Evolutionary conservation across 495 filamentous ascomycete species (phyloP).

Genomic region (Penicillium maclennaniae): DNA sequence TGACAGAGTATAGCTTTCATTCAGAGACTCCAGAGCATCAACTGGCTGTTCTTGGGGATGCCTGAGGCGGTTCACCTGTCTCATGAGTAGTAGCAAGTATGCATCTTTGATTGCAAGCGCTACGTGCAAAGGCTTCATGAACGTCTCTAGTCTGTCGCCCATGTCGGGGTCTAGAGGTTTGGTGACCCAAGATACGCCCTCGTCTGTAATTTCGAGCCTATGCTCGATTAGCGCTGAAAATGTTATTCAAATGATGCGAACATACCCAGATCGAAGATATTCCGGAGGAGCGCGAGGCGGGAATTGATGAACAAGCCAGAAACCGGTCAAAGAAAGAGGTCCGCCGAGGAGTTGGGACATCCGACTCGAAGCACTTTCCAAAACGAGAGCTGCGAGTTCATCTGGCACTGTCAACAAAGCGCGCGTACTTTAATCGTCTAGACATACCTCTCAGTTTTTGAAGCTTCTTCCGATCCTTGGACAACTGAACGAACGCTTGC

Average conservation of each 20-base stretch:
- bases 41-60: constrained; percentile 12
- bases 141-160: constrained; percentile 31
- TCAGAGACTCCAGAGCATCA: constrained; percentile 12
- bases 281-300: constrained; percentile 56
- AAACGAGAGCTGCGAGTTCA: constrained; percentile 49
- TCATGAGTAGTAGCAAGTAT: constrained; percentile 27
- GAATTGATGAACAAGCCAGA: constrained; percentile 60
- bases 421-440: neutral
- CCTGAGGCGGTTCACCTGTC: constrained; percentile 29
- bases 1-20: constrained; percentile 11
- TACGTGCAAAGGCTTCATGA: constrained; percentile 33
- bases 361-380: constrained; percentile 25
- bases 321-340: constrained; percentile 42
- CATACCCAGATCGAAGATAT: constrained; percentile 58
- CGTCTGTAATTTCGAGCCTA: constrained; percentile 52
- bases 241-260: neutral
- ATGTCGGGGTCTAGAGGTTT: constrained; percentile 36
- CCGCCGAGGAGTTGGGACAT: constrained; percentile 45
- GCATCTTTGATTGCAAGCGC: constrained; percentile 38
- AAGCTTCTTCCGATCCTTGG: constrained; percentile 46
- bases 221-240: constrained; percentile 2
- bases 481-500: constrained; percentile 59
- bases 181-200: constrained; percentile 49
- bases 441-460: constrained; percentile 46
- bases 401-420: constrained; percentile 24